Conservation (phyloP, 163 green algal genomes). For the Coccomyxa subellipsoidea region DNA sequence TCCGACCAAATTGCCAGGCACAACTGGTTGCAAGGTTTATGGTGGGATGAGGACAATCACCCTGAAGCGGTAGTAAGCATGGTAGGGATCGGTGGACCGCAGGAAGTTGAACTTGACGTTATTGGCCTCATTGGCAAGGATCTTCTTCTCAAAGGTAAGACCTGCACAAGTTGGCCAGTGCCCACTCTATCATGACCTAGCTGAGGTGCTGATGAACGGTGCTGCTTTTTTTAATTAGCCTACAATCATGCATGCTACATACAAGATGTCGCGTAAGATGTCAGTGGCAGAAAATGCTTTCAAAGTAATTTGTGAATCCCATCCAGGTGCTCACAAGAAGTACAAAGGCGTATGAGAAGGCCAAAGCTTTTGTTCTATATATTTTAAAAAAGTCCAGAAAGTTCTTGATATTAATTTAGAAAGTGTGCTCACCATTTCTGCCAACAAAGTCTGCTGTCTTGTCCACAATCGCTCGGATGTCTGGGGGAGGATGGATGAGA, state of each 20-base stretch:
- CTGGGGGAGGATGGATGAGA: conserved; percentile 87
- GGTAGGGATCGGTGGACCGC: conserved; percentile 85
- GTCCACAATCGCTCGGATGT: conserved; percentile 89
- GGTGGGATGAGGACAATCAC: too few relatives aligned
- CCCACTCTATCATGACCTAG: not conserved
- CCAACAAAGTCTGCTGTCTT: conserved; percentile 95
- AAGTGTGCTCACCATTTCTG: conserved; percentile 76
- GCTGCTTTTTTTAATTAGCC: too few relatives aligned
- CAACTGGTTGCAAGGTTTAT: too few relatives aligned
- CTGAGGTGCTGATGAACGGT: not conserved
- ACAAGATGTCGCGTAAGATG: too few relatives aligned
- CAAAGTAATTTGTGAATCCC: not conserved
- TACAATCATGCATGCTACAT: too few relatives aligned
- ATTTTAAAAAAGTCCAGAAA: not conserved
- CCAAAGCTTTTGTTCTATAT: too few relatives aligned
- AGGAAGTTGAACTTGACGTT: conserved; percentile 99
- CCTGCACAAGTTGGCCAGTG: conserved; percentile 47
- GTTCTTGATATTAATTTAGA: not conserved
- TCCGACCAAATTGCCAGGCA: too few relatives aligned
- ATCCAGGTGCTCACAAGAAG: too few relatives aligned
- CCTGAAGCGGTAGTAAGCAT: conserved; percentile 91
- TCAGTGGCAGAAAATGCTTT: not conserved
- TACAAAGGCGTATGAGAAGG: too few relatives aligned
- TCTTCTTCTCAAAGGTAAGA: conserved; percentile 89
- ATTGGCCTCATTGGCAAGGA: conserved; percentile 86